These are phyloP conservation scores for Zea luxurians DNA, from an alignment of 176 grass and related monocot species.

Conservation along the genomic window DNA sequence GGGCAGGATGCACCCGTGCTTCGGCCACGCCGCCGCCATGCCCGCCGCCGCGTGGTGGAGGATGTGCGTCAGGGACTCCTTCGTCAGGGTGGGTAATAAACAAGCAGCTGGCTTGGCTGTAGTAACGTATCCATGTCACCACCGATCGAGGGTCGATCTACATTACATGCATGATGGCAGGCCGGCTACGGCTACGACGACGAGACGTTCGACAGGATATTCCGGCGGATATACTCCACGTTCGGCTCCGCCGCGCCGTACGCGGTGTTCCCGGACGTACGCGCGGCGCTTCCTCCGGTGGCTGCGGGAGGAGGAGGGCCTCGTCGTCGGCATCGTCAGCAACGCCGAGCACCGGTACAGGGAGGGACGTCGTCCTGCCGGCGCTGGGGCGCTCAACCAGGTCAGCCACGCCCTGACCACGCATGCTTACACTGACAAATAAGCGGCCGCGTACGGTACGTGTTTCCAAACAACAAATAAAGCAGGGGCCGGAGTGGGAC, in stretches of 20 bases:
- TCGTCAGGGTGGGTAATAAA: constrained; percentile 44
- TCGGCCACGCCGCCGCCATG: constrained; percentile 65
- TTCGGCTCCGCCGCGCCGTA: constrained; percentile 84
- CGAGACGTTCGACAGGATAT: constrained; percentile 74
- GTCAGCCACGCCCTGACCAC: background rate
- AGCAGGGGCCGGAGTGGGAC: constrained; percentile 48
- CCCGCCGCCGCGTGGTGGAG: constrained; percentile 75
- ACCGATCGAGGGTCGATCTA: no score
- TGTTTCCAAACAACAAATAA: background rate
- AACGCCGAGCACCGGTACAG: constrained; percentile 72
- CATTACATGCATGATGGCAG: no score
- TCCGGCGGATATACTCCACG: constrained; percentile 61
- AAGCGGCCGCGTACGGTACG: no score
- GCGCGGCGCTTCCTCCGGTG: constrained; percentile 63
- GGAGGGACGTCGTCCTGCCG: constrained; percentile 67
- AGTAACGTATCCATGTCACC: no score
- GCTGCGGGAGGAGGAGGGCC: constrained; percentile 40
- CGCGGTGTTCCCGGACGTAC: constrained; percentile 69
- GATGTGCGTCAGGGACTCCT: constrained; percentile 79
- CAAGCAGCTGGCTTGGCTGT: no score
- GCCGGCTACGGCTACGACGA: constrained; percentile 77
- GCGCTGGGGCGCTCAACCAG: constrained; percentile 59
- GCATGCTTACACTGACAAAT: no score
- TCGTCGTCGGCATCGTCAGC: constrained; percentile 70
- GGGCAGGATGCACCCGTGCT: constrained; percentile 63